These are phyloP conservation scores for Populus euphratica DNA, from an alignment of 345 rosid species.

Conservation along the genomic window DNA sequence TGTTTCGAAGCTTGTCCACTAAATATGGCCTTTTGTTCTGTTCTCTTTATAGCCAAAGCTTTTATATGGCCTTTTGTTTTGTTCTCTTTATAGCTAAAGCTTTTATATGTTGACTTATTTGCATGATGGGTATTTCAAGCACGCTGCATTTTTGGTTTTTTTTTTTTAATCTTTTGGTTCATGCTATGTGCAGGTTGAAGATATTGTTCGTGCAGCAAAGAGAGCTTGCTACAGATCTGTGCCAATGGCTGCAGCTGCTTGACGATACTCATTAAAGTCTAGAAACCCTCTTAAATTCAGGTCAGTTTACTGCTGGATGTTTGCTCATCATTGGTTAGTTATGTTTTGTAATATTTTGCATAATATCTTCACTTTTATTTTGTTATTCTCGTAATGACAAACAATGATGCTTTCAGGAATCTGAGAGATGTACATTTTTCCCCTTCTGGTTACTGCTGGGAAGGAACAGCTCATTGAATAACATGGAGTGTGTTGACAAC, in stretches of 20 bases:
- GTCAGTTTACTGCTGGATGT: slow-evolving; percentile 3
- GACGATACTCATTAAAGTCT: not conserved
- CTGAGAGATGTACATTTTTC: slow-evolving; percentile 5
- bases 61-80: not conserved
- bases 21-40: not conserved
- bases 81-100: not conserved
- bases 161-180: not conserved
- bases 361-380: not conserved
- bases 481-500: slow-evolving; percentile 14
- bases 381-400: not conserved
- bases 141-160: not conserved
- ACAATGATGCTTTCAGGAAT: slow-evolving; percentile 8
- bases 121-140: not conserved
- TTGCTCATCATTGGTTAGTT: not conserved
- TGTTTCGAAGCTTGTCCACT: not conserved
- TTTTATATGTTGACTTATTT: not conserved
- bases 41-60: not conserved
- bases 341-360: not conserved
- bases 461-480: slow-evolving; percentile 26
- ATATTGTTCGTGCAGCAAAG: slow-evolving; percentile 61
- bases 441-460: slow-evolving; percentile 18
- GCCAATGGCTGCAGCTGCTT: slow-evolving; percentile 22
- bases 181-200: slow-evolving; percentile 43
- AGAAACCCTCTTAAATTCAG: not conserved
- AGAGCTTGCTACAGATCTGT: slow-evolving; percentile 59